Evolutionary conservation across 2,329 filamentous ascomycete genomes (phyloP).

Genomic region (Talaromyces islandicus): DNA sequence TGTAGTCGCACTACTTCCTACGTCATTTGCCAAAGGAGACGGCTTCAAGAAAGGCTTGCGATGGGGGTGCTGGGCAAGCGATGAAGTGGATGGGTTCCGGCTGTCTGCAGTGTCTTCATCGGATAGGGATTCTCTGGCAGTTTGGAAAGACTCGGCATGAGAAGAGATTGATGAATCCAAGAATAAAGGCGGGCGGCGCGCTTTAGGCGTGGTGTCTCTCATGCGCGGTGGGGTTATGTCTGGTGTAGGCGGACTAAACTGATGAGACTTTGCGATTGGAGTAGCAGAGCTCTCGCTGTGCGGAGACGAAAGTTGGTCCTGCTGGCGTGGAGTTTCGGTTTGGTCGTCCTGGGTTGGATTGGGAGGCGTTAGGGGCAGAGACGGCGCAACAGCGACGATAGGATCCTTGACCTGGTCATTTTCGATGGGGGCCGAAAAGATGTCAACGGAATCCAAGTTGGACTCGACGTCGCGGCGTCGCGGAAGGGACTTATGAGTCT

Average conservation of each 20-base stretch:
- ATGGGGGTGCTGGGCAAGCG: constrained; percentile 25
- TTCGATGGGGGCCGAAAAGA: constrained; percentile 19
- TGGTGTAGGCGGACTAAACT: constrained; percentile 65
- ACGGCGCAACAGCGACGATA: constrained; percentile 19
- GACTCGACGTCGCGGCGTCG: constrained; percentile 24
- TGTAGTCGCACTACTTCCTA: constrained; percentile 28
- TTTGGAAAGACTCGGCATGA: constrained; percentile 65
- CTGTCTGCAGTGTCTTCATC: constrained; percentile 54
- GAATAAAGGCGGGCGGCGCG: constrained; percentile 47
- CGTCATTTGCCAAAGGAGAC: constrained; percentile 25
- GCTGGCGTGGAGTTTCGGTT: background rate
- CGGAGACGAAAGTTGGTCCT: constrained; percentile 13
- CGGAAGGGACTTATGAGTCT: constrained; percentile 37
- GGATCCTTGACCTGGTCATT: constrained; percentile 18
- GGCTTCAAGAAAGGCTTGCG: constrained; percentile 10
- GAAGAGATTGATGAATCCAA: constrained; percentile 49
- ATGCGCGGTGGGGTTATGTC: constrained; percentile 66
- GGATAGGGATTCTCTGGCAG: constrained; percentile 59
- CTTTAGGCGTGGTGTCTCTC: constrained; percentile 22
- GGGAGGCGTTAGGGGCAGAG: constrained; percentile 35
- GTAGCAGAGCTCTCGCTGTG: constrained; percentile 17
- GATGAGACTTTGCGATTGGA: constrained; percentile 55
- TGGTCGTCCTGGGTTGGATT: constrained; percentile 17
- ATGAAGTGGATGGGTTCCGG: constrained; percentile 14
- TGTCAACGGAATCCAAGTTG: constrained; percentile 14